Conservation (phyloP, 2,329 filamentous ascomycete genomes). For the Aspergillus candidus region DNA sequence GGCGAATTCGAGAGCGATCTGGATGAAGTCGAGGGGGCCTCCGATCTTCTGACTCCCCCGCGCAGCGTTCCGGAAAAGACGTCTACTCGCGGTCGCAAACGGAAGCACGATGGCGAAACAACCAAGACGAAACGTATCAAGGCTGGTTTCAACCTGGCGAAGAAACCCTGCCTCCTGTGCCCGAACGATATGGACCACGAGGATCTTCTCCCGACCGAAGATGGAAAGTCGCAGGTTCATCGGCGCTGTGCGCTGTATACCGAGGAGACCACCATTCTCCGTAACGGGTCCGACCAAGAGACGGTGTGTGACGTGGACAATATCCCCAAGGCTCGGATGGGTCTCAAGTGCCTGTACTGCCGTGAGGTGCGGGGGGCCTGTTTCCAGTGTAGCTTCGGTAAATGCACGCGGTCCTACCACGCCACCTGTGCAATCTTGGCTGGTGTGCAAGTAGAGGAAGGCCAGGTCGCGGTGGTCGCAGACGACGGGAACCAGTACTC, state of each 20-base stretch:
- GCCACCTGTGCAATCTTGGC: constrained; percentile 89
- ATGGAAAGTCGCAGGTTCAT: constrained; percentile 74
- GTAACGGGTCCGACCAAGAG: constrained; percentile 61
- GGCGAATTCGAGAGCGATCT: constrained; percentile 56
- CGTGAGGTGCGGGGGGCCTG: constrained; percentile 91
- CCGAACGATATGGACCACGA: constrained; percentile 81
- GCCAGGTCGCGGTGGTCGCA: constrained; percentile 76
- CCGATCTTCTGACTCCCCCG: constrained; percentile 72
- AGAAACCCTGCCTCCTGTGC: constrained; percentile 83
- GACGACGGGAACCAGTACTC: constrained; percentile 91
- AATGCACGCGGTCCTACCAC: constrained; percentile 89
- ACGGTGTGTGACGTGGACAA: constrained; percentile 70
- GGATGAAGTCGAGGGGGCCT: constrained; percentile 56
- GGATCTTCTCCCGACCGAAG: constrained; percentile 78
- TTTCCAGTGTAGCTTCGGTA: constrained; percentile 93
- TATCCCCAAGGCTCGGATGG: constrained; percentile 79
- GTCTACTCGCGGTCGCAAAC: constrained; percentile 59
- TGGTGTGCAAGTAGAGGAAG: constrained; percentile 84
- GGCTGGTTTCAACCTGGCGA: constrained; percentile 65
- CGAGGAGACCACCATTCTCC: constrained; percentile 82
- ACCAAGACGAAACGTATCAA: constrained; percentile 71
- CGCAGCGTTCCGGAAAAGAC: constrained; percentile 65
- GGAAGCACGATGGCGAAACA: constrained; percentile 54
- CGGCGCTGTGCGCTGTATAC: constrained; percentile 84
- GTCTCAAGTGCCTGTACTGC: constrained; percentile 92